Evolutionary conservation across 805 yeast genomes (phyloP).

Genomic region (Candida schatavii): DNA sequence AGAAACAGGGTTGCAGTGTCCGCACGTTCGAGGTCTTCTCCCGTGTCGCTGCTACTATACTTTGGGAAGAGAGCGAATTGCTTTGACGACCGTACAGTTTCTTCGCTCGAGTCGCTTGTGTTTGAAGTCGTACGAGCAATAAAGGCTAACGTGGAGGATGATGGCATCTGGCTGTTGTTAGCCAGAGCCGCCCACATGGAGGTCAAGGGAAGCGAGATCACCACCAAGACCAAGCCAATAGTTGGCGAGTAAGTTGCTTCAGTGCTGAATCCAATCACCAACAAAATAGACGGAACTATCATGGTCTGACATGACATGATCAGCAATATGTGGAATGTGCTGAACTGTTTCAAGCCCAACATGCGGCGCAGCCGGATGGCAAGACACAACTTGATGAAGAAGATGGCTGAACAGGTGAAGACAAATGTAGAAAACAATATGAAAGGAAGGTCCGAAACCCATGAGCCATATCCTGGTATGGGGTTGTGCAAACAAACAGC

Average conservation of each 20-base stretch:
- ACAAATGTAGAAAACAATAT: constrained; percentile 71
- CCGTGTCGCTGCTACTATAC: too few relatives aligned
- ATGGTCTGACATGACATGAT: constrained; percentile 83
- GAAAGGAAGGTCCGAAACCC: constrained; percentile 51
- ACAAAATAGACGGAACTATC: constrained; percentile 70
- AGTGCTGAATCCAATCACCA: constrained; percentile 52
- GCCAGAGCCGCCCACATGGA: constrained; percentile 85
- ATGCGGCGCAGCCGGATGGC: constrained; percentile 73
- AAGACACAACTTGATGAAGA: constrained; percentile 59
- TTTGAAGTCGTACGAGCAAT: constrained; percentile 1
- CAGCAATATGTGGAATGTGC: constrained; percentile 72
- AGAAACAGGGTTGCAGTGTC: too few relatives aligned
- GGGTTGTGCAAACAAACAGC: constrained; percentile 22
- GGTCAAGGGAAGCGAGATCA: constrained; percentile 74
- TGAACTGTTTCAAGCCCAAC: constrained; percentile 80
- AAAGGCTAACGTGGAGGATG: constrained; percentile 14
- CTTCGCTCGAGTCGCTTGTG: not conserved
- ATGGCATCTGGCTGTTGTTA: constrained; percentile 39
- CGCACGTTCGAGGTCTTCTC: too few relatives aligned
- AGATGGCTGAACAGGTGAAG: constrained; percentile 55
- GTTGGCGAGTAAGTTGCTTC: constrained; percentile 36
- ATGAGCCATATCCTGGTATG: constrained; percentile 11
- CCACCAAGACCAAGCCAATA: constrained; percentile 59
- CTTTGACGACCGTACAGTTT: not conserved
- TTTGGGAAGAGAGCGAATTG: not conserved